Conservation (phyloP, 208 protist species). For the Trichomonas vaginalis region DNA sequence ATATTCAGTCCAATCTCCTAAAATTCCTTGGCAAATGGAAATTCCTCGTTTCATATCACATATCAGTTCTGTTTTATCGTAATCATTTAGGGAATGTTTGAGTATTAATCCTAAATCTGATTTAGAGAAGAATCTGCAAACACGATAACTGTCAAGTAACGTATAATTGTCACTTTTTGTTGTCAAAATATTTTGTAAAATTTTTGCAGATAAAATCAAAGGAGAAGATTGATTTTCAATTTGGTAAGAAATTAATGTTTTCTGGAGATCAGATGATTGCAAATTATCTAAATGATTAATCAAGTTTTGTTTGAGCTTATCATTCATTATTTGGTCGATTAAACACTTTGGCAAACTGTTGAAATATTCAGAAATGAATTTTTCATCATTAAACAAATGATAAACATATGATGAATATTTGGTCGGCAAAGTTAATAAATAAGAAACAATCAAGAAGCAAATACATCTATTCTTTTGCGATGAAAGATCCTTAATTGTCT, state of each 20-base stretch:
- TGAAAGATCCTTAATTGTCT: background rate
- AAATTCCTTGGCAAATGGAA: too few relatives aligned
- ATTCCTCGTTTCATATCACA: too few relatives aligned
- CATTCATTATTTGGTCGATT: background rate
- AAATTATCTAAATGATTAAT: too few relatives aligned
- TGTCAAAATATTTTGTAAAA: background rate
- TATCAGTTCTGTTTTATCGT: too few relatives aligned
- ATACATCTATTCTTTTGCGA: background rate
- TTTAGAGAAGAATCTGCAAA: background rate
- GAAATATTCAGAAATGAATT: background rate
- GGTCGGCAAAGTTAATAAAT: background rate
- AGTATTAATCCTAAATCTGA: background rate
- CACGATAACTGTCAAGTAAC: too few relatives aligned
- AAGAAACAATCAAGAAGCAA: background rate
- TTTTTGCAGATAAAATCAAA: background rate
- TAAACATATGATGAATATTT: background rate
- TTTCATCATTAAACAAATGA: background rate
- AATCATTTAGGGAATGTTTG: background rate
- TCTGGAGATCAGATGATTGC: too few relatives aligned
- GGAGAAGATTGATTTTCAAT: background rate
- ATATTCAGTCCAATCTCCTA: background rate
- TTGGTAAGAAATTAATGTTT: background rate
- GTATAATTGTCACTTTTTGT: too few relatives aligned
- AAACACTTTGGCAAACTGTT: background rate
- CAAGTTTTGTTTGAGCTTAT: too few relatives aligned